Evolutionary conservation across 257 asterid species (phyloP).

Genomic region (Anisodus acutangulus): DNA sequence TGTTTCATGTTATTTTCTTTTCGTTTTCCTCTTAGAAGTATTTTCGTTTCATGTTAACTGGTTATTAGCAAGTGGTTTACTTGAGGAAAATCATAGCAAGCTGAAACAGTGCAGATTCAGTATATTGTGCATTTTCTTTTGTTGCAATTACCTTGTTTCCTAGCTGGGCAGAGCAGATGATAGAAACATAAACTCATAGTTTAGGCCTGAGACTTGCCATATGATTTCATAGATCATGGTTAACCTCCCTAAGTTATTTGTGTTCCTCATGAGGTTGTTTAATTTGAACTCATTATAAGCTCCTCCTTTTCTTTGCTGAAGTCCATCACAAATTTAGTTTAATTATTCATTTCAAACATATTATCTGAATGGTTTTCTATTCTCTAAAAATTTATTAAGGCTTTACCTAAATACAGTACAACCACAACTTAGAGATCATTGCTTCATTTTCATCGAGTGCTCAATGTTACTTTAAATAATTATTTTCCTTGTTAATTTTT

Average conservation of each 20-base stretch:
- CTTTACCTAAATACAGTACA: conserved; percentile 10
- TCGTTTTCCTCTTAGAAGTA: neutral
- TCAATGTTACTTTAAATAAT: neutral
- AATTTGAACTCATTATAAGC: conserved; percentile 17
- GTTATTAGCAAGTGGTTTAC: conserved; percentile 11
- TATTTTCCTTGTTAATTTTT: neutral
- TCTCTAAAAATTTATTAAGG: neutral
- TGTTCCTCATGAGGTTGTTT: neutral
- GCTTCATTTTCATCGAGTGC: conserved; percentile 14
- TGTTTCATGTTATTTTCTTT: conserved; percentile 2
- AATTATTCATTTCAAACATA: neutral
- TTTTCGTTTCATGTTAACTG: conserved; percentile 3
- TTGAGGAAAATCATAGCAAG: conserved; percentile 17
- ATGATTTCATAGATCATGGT: neutral
- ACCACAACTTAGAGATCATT: conserved; percentile 22
- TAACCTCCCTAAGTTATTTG: neutral
- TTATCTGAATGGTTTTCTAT: neutral
- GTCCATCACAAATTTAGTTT: neutral
- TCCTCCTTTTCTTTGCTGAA: neutral
- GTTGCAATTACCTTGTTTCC: neutral
- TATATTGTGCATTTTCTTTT: neutral
- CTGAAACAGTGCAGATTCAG: neutral
- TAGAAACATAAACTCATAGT: neutral
- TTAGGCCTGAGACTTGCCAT: conserved; percentile 21
- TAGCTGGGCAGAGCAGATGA: neutral